phyloP scores from a whole-genome alignment of 163 green algal species.

The Scenedesmus sp. region DNA sequence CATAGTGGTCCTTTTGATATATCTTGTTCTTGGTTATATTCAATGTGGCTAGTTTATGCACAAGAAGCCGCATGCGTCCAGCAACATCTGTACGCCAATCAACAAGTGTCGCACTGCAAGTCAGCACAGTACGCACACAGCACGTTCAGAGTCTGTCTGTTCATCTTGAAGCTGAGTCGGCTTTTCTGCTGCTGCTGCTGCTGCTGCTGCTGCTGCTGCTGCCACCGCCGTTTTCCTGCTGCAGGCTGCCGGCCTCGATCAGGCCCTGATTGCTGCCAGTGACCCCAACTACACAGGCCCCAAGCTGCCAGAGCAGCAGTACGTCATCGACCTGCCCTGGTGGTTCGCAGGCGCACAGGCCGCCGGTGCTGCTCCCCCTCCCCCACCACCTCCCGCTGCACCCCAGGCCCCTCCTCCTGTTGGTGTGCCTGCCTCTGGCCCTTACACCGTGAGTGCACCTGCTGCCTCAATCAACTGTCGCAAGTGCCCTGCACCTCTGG shows the following conservation, averaged over 20 bases:
- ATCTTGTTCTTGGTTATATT: too few relatives aligned
- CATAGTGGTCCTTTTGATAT: too few relatives aligned
- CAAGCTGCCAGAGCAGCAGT: constrained; percentile 54
- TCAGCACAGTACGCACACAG: too few relatives aligned
- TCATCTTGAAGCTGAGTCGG: background rate
- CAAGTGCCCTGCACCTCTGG: too few relatives aligned
- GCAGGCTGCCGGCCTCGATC: constrained; percentile 57
- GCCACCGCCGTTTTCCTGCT: too few relatives aligned
- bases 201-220: background rate
- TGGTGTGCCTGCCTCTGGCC: constrained; percentile 64
- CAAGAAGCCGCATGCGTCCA: too few relatives aligned
- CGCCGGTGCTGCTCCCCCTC: constrained; percentile 48
- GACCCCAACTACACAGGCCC: constrained; percentile 56
- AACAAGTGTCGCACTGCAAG: too few relatives aligned
- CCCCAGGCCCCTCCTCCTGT: constrained; percentile 50
- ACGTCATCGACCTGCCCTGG: constrained; percentile 60
- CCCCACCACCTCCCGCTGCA: constrained; percentile 52
- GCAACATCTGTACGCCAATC: too few relatives aligned
- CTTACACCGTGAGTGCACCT: constrained; percentile 71
- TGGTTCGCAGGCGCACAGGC: constrained; percentile 62
- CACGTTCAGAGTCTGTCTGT: background rate
- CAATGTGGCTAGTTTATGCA: too few relatives aligned
- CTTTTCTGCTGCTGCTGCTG: background rate
- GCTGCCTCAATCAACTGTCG: too few relatives aligned
- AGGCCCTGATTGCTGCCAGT: constrained; percentile 39